Evolutionary conservation across 345 rosid genomes (phyloP).

Genomic region (Eucalyptus camaldulensis): DNA sequence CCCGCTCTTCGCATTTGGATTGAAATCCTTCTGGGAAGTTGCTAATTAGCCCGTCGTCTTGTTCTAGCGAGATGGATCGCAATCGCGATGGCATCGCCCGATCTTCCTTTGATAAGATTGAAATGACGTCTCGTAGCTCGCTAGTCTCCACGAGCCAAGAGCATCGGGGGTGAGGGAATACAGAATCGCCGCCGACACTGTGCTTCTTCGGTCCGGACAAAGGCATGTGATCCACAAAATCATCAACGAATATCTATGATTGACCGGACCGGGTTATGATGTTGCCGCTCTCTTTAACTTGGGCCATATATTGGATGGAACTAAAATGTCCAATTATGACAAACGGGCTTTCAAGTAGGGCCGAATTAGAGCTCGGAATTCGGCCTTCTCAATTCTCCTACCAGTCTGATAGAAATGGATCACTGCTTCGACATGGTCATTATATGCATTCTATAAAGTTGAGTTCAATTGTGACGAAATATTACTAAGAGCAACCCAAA

Average conservation of each 20-base stretch:
- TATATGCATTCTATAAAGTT: too few relatives aligned
- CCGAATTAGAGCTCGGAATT: neutral
- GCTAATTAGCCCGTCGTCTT: neutral
- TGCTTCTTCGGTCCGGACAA: neutral
- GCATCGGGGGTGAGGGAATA: neutral
- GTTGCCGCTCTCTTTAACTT: neutral
- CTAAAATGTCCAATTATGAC: neutral
- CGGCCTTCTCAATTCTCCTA: neutral
- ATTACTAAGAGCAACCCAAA: neutral
- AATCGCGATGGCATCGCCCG: neutral
- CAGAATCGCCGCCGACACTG: neutral
- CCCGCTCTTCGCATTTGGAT: neutral
- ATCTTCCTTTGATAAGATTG: neutral
- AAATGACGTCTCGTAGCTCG: neutral
- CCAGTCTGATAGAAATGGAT: neutral
- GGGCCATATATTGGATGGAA: neutral
- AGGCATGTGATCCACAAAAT: neutral
- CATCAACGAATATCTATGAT: neutral
- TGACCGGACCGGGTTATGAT: neutral
- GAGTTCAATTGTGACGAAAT: neutral
- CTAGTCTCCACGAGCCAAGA: neutral
- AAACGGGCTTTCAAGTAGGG: neutral
- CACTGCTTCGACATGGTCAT: neutral
- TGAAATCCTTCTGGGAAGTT: neutral
- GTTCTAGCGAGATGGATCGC: neutral